phyloP scores from a whole-genome alignment of 179 eudicot genomes.

The Patellifolia procumbens region DNA sequence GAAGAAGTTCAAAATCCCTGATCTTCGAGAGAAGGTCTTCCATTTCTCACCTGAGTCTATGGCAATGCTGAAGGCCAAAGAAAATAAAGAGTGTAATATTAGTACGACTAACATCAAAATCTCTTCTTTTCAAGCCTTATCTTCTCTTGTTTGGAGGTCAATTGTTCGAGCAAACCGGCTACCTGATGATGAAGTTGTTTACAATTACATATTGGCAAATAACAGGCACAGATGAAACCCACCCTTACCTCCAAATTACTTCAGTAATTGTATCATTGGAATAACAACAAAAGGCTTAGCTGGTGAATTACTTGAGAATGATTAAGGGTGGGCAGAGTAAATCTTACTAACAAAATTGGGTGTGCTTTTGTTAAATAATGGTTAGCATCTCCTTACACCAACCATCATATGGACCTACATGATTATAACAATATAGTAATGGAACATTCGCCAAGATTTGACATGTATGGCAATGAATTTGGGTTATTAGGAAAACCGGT shows the following conservation, averaged over 20 bases:
- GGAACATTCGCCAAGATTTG: conserved; percentile 28
- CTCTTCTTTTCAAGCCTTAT: conserved; percentile 26
- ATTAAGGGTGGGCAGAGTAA: conserved; percentile 27
- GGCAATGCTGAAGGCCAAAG: conserved; percentile 17
- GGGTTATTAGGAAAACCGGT: conserved; percentile 28
- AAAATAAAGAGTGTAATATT: conserved; percentile 4
- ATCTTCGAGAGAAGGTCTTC: no score
- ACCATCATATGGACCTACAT: neutral
- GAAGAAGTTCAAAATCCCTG: conserved; percentile 10
- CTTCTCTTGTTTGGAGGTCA: conserved; percentile 28
- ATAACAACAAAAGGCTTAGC: neutral
- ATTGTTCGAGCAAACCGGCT: conserved; percentile 1
- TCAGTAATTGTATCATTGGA: conserved; percentile 2
- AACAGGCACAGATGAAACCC: conserved; percentile 21
- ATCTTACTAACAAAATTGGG: neutral
- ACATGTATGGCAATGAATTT: conserved; percentile 30
- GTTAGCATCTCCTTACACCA: conserved; percentile 10
- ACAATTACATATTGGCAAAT: conserved; percentile 12
- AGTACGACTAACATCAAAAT: no score
- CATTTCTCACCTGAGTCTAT: no score
- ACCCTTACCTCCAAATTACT: conserved; percentile 19
- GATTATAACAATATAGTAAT: neutral
- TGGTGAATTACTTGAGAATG: conserved; percentile 15
- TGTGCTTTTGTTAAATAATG: conserved; percentile 1
- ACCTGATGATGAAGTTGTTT: neutral